Evolutionary conservation across 2,329 filamentous ascomycete species (phyloP).

Genomic region (Camptophora hylomeconis): DNA sequence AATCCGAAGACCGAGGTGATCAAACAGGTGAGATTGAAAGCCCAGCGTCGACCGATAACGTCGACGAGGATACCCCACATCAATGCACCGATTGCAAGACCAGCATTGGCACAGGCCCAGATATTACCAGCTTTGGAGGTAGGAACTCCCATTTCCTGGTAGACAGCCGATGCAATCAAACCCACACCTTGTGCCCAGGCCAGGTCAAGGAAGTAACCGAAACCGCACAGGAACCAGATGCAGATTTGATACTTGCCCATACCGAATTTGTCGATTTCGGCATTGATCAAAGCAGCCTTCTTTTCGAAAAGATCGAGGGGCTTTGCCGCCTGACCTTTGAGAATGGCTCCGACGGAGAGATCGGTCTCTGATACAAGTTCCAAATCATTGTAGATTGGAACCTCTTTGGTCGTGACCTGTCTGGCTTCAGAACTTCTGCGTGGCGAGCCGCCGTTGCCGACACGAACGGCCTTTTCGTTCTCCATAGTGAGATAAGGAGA

Average conservation of each 20-base stretch:
- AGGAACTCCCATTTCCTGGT: conserved; percentile 5
- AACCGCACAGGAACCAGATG: conserved; percentile 67
- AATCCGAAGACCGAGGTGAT: conserved; percentile 63
- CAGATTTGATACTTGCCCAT: conserved; percentile 71
- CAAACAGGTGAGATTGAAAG: conserved; percentile 66
- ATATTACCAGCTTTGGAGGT: conserved; percentile 1
- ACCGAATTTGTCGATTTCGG: conserved; percentile 9
- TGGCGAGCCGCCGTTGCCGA: no score
- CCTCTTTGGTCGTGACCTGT: background rate
- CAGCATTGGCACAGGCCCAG: conserved; percentile 48
- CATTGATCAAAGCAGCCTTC: conserved; percentile 9
- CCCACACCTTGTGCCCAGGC: conserved; percentile 48
- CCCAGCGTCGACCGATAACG: conserved; percentile 61
- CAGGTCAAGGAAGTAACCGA: conserved; percentile 61
- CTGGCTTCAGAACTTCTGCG: no score
- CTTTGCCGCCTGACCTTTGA: conserved; percentile 6
- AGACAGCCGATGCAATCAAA: conserved; percentile 29
- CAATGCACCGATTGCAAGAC: conserved; percentile 64
- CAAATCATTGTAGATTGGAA: conserved; percentile 5
- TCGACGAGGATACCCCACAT: conserved; percentile 69
- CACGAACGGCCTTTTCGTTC: no score
- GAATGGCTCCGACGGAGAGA: conserved; percentile 5
- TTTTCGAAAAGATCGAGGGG: conserved; percentile 7
- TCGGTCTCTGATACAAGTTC: conserved; percentile 5
- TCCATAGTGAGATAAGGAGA: no score